A percentile compares a stretch with the other conserved stretches of the same genome.
phyloP scores from a whole-genome alignment of 371 early-diverging fungal genomes.

The Parasitella parasitica region DNA sequence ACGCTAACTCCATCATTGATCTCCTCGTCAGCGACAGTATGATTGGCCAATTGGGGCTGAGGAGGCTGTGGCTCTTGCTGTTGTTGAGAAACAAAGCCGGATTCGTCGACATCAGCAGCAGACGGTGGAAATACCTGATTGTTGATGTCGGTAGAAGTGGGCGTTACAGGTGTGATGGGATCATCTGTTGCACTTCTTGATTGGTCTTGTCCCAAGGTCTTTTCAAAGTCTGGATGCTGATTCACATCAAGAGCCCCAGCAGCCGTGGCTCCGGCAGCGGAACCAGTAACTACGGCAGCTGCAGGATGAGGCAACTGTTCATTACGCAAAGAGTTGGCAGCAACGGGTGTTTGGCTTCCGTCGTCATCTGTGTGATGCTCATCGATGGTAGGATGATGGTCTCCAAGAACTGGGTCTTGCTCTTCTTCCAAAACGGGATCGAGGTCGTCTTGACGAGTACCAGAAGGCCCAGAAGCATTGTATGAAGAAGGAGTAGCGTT shows the following conservation, averaged over 20 bases:
- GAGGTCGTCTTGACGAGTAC: background rate
- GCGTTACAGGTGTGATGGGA: background rate
- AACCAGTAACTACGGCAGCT: background rate
- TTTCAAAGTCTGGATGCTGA: background rate
- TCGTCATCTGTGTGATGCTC: background rate
- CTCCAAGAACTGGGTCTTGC: background rate
- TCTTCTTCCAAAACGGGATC: background rate
- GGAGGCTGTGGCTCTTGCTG: background rate
- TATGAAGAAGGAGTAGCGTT: constrained; percentile 5
- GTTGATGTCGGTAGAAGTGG: background rate
- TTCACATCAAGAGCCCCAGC: background rate
- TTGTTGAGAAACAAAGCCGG: background rate
- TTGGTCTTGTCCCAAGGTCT: background rate
- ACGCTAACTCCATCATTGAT: background rate
- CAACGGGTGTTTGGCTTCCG: background rate
- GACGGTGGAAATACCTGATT: background rate
- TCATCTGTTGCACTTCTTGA: background rate
- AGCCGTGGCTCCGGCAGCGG: background rate
- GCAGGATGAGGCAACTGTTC: background rate
- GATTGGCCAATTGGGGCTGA: background rate
- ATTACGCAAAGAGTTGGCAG: background rate
- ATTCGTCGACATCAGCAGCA: background rate
- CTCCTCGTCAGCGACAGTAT: background rate
- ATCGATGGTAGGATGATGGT: background rate
- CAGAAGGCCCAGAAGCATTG: background rate